phyloP scores from a whole-genome alignment of 805 yeast genomes.

The Lipomyces lipofer region DNA sequence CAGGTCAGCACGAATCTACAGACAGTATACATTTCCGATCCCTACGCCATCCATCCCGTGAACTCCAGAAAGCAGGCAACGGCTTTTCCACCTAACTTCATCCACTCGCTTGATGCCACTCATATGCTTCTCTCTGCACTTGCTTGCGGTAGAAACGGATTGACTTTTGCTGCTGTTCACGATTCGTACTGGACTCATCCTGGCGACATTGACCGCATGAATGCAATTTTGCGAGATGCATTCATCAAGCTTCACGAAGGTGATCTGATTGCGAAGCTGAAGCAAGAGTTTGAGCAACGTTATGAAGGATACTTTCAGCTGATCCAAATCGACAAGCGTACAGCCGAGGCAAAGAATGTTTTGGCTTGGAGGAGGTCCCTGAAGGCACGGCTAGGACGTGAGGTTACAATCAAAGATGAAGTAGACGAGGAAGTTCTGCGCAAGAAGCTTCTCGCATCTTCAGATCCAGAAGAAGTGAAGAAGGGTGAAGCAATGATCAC shows the following conservation, averaged over 20 bases:
- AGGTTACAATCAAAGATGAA: conserved; percentile 69
- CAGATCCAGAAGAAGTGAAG: conserved; percentile 50
- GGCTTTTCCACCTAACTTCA: conserved; percentile 94
- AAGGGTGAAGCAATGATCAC: conserved; percentile 62
- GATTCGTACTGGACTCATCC: conserved; percentile 99
- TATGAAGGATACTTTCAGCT: conserved; percentile 70
- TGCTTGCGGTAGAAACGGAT: conserved; percentile 62
- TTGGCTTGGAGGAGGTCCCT: conserved; percentile 31
- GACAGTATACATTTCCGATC: conserved; percentile 82
- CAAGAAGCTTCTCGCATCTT: conserved; percentile 53
- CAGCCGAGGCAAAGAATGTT: conserved; percentile 55
- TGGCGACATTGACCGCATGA: conserved; percentile 72
- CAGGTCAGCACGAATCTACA: conserved; percentile 82
- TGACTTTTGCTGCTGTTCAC: conserved; percentile 91
- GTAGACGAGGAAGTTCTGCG: conserved; percentile 68
- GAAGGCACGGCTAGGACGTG: conserved; percentile 47
- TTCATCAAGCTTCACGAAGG: conserved; percentile 76
- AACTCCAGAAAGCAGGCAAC: conserved; percentile 86
- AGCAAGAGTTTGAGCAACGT: conserved; percentile 77
- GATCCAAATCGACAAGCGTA: conserved; percentile 53
- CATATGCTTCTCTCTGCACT: conserved; percentile 92
- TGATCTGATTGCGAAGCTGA: conserved; percentile 68
- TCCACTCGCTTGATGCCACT: conserved; percentile 94
- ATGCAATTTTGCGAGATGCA: conserved; percentile 65
- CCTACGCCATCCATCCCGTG: conserved; percentile 78